Evolutionary conservation across 1,139 yeast species (phyloP), one percentile per base, ranked within the genome.

Genomic region (Saccharomyces hybrid): DNA sequence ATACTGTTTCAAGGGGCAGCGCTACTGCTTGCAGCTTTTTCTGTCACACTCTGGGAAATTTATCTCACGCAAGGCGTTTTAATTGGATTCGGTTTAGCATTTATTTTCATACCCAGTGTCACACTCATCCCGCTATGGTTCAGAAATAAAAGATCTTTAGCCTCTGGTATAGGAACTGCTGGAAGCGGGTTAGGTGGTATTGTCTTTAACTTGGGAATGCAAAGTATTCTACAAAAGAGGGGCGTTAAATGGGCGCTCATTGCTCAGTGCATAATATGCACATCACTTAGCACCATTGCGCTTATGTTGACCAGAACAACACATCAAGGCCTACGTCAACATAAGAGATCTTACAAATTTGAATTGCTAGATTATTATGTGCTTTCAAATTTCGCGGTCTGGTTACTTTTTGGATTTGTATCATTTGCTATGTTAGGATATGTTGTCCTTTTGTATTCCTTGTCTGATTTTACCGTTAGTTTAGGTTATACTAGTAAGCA

Each of bases 161-260:
- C 86, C 0, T 72, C 75, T 52, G 80, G 83, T 7, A 63, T 81
- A 6, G 73, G 80, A 5, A 71, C 78, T 2, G 71, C 78, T 0
- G 85, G 84, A 2, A 73, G 79, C 23, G 86, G 89, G 4, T 70
- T 78, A 5, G 87, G 88, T 8, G 73, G 73, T 51, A 61, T 50
- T 65, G 75, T 62, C 64, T 77, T 73, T 61, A 70, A 71, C 51
- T 56, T 75, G n/a, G 73, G 72, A 2, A 68, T 73, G 56, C 72
- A 74, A 53, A 56, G 64, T 5, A 67, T 73, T 50, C 63, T 70
- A 23, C 63, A 75, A 31, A 64, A 63, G 5, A 74, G 80, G 6
- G 81, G 84, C 2, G 75, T 82, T 58, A 83, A 74, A 54, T 85
- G 90, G 90, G 86, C 89, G 0, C 70, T 84, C 56, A 72, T 89